Conservation (phyloP, 1,284 basidiomycete genomes). For the Sporisorium graminicola region DNA sequence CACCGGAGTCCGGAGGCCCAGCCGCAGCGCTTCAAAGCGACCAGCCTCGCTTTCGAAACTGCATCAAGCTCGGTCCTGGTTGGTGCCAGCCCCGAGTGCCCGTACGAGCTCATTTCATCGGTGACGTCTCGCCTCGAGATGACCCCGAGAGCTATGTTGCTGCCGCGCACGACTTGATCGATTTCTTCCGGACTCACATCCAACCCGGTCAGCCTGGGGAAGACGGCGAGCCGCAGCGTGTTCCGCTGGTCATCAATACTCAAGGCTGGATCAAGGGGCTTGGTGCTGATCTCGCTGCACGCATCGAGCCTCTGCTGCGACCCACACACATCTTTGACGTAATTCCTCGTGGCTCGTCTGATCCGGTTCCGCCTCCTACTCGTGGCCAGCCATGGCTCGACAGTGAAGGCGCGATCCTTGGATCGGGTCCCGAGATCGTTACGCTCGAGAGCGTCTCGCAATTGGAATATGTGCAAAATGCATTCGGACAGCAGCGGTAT, state of each 20-base stretch:
- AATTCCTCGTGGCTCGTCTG: conserved; percentile 21
- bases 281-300: conserved; percentile 82
- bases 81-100: conserved; percentile 75
- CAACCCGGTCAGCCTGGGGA: conserved; percentile 19
- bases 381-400: conserved; percentile 40
- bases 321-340: conserved; percentile 78
- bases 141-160: conserved; percentile 84
- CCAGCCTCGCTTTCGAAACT: not conserved
- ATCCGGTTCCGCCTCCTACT: conserved; percentile 11
- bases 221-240: conserved; percentile 9
- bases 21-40: not conserved
- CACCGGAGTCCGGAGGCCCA: not conserved
- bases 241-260: conserved; percentile 90
- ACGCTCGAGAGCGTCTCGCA: conserved; percentile 39
- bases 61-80: conserved; percentile 51
- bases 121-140: conserved; percentile 81
- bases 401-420: conserved; percentile 37
- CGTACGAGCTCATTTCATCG: conserved; percentile 83
- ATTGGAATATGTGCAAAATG: conserved; percentile 28
- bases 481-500: conserved; percentile 16
- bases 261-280: conserved; percentile 98
- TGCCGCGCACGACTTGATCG: conserved; percentile 78
- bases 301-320: conserved; percentile 78
- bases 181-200: conserved; percentile 72
- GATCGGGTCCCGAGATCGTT: conserved; percentile 28